Evolutionary conservation across 306 rosid species (phyloP).

Genomic region (Dryas alaskensis): DNA sequence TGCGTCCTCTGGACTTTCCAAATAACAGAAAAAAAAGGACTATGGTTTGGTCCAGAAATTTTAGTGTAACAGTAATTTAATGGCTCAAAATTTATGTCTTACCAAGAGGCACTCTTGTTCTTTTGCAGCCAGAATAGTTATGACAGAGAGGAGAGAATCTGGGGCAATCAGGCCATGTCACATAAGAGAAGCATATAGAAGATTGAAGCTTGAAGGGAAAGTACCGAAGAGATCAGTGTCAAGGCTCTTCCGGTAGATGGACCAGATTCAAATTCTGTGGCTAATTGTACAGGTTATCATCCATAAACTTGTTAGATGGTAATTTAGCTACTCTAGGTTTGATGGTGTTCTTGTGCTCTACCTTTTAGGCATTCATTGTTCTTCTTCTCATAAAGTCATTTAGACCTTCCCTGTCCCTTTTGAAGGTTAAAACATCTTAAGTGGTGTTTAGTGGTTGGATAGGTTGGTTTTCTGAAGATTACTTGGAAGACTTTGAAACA

Average conservation of each 20-base stretch:
- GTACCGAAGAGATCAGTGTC: slow-evolving; percentile 67
- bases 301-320: slow-evolving; percentile 1
- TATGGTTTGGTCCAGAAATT: not conserved
- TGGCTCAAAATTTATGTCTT: not conserved
- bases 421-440: not conserved
- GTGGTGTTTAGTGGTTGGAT: not conserved
- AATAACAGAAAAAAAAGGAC: not conserved
- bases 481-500: not conserved
- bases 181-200: slow-evolving; percentile 81
- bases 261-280: slow-evolving; percentile 11
- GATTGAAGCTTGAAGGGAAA: slow-evolving; percentile 89
- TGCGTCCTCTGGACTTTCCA: not conserved
- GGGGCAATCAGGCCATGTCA: slow-evolving; percentile 97
- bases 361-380: not conserved
- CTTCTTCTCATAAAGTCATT: not conserved
- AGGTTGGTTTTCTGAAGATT: not conserved
- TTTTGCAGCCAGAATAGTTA: slow-evolving; percentile 70
- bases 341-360: not conserved
- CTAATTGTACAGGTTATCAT: slow-evolving; percentile 11
- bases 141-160: slow-evolving; percentile 83
- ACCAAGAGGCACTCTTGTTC: not conserved
- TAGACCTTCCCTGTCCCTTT: not conserved
- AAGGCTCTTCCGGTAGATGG: slow-evolving; percentile 69
- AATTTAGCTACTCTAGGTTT: not conserved
- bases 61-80: not conserved